A percentile compares a stretch with the other conserved stretches of the same genome.
Conservation (phyloP, 2,329 filamentous ascomycete species). For the Colletotrichum orbiculare region DNA sequence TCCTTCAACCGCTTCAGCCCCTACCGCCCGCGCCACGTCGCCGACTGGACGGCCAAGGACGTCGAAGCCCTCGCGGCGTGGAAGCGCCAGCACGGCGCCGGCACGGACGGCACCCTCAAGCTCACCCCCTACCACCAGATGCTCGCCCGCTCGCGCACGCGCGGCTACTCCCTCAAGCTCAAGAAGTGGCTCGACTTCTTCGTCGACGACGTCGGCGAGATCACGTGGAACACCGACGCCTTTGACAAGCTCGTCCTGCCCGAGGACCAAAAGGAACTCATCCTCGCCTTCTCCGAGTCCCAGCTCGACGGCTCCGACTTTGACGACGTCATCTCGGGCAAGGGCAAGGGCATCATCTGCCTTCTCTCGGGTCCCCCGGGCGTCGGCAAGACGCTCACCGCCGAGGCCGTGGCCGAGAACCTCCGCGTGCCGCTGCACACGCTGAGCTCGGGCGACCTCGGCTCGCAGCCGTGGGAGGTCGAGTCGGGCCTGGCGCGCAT, state of each 20-base stretch:
- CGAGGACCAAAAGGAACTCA: slow-evolving; percentile 61
- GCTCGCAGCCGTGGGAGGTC: slow-evolving; percentile 71
- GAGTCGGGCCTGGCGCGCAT: slow-evolving; percentile 66
- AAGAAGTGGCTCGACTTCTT: slow-evolving; percentile 62
- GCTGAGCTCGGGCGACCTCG: slow-evolving; percentile 75
- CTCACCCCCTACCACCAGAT: slow-evolving; percentile 48
- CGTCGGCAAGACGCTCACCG: slow-evolving; percentile 62
- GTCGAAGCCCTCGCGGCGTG: slow-evolving; percentile 43
- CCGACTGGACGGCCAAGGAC: slow-evolving; percentile 48
- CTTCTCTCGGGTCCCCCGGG: slow-evolving; percentile 60
- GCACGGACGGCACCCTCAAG: slow-evolving; percentile 40
- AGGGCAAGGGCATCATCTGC: slow-evolving; percentile 62
- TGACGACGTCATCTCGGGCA: slow-evolving; percentile 64
- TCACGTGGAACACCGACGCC: slow-evolving; percentile 60
- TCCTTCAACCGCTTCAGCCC: slow-evolving; percentile 51
- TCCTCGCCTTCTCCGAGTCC: slow-evolving; percentile 61
- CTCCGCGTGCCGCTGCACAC: slow-evolving; percentile 61
- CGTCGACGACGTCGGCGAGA: slow-evolving; percentile 56
- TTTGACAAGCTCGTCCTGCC: slow-evolving; percentile 62
- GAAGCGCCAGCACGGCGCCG: slow-evolving; percentile 40
- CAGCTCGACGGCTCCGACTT: slow-evolving; percentile 58
- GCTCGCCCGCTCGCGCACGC: slow-evolving; percentile 46
- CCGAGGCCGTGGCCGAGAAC: slow-evolving; percentile 61
- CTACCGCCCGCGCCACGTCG: slow-evolving; percentile 43
- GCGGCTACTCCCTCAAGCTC: slow-evolving; percentile 61